Evolutionary conservation across 345 rosid species (phyloP), one percentile per base, ranked within the genome.

Genomic region (Nephelium lappaceum): DNA sequence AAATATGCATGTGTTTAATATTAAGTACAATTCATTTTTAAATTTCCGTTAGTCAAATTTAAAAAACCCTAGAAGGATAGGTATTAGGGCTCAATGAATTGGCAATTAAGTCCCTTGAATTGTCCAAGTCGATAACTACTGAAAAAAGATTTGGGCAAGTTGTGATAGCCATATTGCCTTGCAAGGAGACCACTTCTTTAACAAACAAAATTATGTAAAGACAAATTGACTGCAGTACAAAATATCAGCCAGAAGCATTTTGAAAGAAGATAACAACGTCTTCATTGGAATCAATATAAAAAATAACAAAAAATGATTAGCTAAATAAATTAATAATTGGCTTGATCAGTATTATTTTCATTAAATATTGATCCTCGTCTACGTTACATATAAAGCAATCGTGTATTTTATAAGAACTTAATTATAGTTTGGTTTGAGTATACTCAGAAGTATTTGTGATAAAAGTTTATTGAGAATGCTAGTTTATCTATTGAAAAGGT

Each of bases 41-140:
- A 6, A 41, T 41, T 41, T 41, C 7, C 36, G 36, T 31, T 31
- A 15, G 14, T 51, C 16, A 51, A 15, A 51, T 57, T 57, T 57
- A 0, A 57, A 58, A 21, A 21, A 58, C 24, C 66, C 19, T 57
- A 18, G 27, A 38, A 38, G 51, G 21, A 19, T 72, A 36, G 23
- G 23, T 3, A 4, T 27, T 9, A n/a, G 53, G 67, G n/a, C n/a
- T n/a, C n/a, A n/a, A n/a, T n/a, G n/a, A n/a, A n/a, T 23, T 73
- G 76, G 24, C 27, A 23, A 60, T 73, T n/a, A 60, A 47, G 12
- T 8, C 25, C 25, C 19, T 72, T 72, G 66, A 36, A 36, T 72
- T 57, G 49, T 19, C 15, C 24, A 19, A 49, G 10, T 71, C 24
- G 16, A 71, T 8, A 63, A 7, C 8, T 57, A n/a, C 23, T 7